These are phyloP conservation scores for Herpotrichia juniperi DNA, from an alignment of 2,329 filamentous ascomycete species.

Conservation along the genomic window DNA sequence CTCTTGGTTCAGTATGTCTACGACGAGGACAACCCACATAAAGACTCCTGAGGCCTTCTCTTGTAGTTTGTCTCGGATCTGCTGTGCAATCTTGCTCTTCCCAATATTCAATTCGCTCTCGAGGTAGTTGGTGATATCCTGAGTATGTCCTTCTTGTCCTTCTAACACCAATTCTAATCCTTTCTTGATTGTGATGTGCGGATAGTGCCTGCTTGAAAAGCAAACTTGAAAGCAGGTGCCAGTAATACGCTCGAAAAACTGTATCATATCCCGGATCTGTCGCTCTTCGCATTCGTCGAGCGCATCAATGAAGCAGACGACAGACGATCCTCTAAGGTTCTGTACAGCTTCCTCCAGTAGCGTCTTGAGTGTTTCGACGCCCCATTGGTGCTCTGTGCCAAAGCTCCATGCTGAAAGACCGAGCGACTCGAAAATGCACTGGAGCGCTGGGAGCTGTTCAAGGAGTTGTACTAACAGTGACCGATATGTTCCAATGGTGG, in stretches of 20 bases:
- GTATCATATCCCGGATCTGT: constrained; percentile 52
- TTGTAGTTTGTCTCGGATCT: constrained; percentile 28
- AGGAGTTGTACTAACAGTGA: constrained; percentile 34
- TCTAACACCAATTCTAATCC: constrained; percentile 43
- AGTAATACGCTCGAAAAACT: constrained; percentile 51
- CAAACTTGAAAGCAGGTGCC: no score
- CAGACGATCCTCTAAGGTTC: no score
- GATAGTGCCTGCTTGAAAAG: no score
- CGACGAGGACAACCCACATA: constrained; percentile 55
- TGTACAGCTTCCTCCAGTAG: constrained; percentile 28
- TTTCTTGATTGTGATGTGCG: no score
- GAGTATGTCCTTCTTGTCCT: constrained; percentile 38
- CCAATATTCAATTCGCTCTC: constrained; percentile 26
- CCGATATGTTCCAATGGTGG: constrained; percentile 27
- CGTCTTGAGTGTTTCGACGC: constrained; percentile 14
- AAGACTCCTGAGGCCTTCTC: constrained; percentile 50
- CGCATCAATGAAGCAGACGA: constrained; percentile 48
- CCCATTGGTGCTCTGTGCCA: constrained; percentile 12
- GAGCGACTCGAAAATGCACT: constrained; percentile 13
- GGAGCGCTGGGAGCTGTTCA: constrained; percentile 13
- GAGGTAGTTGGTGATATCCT: constrained; percentile 44
- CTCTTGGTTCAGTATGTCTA: constrained; percentile 55
- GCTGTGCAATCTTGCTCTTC: constrained; percentile 15
- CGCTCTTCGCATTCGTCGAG: constrained; percentile 57
- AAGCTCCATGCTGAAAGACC: no score